A percentile compares a stretch with the other conserved stretches of the same genome.
Evolutionary conservation across 2,329 filamentous ascomycete genomes (phyloP).

Genomic region (Aspergillus neotritici): DNA sequence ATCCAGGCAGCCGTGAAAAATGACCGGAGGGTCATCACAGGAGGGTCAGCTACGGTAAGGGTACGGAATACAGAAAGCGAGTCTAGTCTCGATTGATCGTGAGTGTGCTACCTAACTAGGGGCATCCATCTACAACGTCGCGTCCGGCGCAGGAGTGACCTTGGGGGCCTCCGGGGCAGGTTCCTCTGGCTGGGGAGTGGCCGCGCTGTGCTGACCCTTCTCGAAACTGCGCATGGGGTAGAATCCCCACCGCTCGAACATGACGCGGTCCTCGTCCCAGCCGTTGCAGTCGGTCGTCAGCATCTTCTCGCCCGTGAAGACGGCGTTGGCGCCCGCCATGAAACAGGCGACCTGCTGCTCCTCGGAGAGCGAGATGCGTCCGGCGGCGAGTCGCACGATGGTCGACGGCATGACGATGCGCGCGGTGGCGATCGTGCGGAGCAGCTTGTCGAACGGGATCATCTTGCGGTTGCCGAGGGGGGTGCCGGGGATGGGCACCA

Average conservation of each 20-base stretch:
- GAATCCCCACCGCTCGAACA: constrained; percentile 80
- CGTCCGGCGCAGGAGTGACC: too few relatives aligned
- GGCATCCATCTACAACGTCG: too few relatives aligned
- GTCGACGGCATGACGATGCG: constrained; percentile 76
- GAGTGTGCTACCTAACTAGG: too few relatives aligned
- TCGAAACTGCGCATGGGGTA: constrained; percentile 65
- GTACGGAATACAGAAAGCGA: too few relatives aligned
- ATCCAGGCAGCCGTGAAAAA: too few relatives aligned
- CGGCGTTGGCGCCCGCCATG: constrained; percentile 85
- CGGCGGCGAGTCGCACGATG: constrained; percentile 81
- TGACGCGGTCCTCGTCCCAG: constrained; percentile 79
- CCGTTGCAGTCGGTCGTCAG: constrained; percentile 85
- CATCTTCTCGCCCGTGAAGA: constrained; percentile 96
- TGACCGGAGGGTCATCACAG: too few relatives aligned
- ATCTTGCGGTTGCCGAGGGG: constrained; percentile 70
- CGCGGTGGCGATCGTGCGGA: constrained; percentile 79
- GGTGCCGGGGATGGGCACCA: constrained; percentile 86
- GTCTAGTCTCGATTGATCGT: too few relatives aligned
- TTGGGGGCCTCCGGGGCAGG: too few relatives aligned
- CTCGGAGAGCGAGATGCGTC: constrained; percentile 75
- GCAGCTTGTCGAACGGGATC: constrained; percentile 69
- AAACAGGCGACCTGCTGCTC: constrained; percentile 88
- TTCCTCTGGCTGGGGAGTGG: too few relatives aligned
- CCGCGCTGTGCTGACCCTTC: constrained; percentile 12
- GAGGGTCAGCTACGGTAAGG: too few relatives aligned